Evolutionary conservation across 306 rosid genomes (phyloP).

Genomic region (Dryas alaskensis): DNA sequence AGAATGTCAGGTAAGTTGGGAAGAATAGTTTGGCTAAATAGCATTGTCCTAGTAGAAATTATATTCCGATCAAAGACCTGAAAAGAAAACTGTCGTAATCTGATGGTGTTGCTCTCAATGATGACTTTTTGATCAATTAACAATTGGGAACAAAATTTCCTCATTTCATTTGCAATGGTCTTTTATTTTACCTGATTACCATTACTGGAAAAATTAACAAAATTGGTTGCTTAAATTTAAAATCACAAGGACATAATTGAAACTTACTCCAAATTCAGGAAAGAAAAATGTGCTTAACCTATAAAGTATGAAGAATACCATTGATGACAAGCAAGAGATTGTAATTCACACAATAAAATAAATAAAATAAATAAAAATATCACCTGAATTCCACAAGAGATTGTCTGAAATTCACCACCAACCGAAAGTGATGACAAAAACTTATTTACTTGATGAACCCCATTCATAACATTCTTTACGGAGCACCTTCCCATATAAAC

Average conservation of each 20-base stretch:
- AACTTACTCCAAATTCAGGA: background rate
- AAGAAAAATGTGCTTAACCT: background rate
- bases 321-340: constrained; percentile 3
- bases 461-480: constrained; percentile 51
- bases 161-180: background rate
- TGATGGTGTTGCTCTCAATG: background rate
- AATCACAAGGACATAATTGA: background rate
- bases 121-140: background rate
- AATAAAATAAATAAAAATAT: constrained; percentile 9
- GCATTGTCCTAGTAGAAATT: too few species aligned
- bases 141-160: background rate
- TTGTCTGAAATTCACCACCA: constrained; percentile 54
- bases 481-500: constrained; percentile 61
- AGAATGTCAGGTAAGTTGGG: too few species aligned
- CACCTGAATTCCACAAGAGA: constrained; percentile 74
- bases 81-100: background rate
- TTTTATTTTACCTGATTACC: background rate
- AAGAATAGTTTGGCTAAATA: too few species aligned
- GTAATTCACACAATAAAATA: constrained; percentile 21
- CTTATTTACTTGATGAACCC: constrained; percentile 50
- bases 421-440: constrained; percentile 52
- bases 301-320: constrained; percentile 3
- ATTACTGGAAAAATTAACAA: constrained; percentile 1
- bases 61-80: background rate
- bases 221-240: background rate